phyloP scores from a whole-genome alignment of 2,329 filamentous ascomycete genomes.

The Aspergillus sp. region DNA sequence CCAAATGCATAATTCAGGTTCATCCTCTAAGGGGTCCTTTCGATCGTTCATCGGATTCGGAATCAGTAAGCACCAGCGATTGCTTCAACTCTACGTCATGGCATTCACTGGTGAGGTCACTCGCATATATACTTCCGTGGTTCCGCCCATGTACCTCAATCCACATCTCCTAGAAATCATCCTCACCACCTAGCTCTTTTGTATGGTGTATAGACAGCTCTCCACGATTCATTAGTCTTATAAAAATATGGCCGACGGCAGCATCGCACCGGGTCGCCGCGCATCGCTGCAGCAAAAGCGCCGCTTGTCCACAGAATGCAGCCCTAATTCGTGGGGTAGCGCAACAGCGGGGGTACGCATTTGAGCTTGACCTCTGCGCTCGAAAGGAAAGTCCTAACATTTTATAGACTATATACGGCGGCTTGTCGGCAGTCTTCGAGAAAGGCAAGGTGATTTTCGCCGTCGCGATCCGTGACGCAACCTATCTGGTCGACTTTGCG shows the following conservation, averaged over 20 bases:
- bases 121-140: conserved; percentile 1
- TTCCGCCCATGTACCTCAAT: background rate
- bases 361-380: background rate
- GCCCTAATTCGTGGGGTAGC: conserved; percentile 36
- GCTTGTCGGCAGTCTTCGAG: conserved; percentile 36
- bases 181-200: background rate
- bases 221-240: background rate
- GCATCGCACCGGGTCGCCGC: conserved; percentile 26
- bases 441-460: conserved; percentile 58
- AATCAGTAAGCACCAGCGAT: background rate
- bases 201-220: background rate
- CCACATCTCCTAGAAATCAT: background rate
- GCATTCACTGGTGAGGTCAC: conserved; percentile 1
- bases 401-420: conserved; percentile 44
- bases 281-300: conserved; percentile 35
- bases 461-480: conserved; percentile 70
- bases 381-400: background rate
- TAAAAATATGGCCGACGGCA: background rate
- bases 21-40: background rate
- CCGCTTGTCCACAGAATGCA: conserved; percentile 30
- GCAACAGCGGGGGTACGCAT: conserved; percentile 39
- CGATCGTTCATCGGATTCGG: background rate
- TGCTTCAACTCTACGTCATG: conserved; percentile 4
- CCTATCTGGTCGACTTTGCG: conserved; percentile 72
- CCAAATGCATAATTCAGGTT: background rate